Percentiles rank a stretch among this genome's conserved stretches.
Evolutionary conservation across 257 asterid species (phyloP).

Genomic region (Nyctanthes arbortristis): DNA sequence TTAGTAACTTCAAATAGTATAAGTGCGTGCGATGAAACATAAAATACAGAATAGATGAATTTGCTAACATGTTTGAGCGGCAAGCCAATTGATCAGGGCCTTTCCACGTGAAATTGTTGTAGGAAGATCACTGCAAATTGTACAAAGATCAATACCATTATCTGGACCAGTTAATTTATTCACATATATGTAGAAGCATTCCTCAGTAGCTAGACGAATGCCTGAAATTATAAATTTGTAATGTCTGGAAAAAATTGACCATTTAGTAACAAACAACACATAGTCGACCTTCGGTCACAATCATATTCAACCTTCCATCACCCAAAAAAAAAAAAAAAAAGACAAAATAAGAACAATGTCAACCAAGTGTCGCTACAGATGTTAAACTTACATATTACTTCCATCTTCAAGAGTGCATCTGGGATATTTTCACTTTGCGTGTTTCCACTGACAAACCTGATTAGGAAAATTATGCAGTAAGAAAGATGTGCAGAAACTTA

Average conservation of each 20-base stretch:
- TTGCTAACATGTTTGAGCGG: constrained; percentile 53
- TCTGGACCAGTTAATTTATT: constrained; percentile 10
- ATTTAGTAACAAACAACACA: neutral
- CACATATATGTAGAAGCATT: constrained; percentile 2
- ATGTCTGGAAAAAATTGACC: too few relatives aligned
- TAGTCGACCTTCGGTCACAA: too few relatives aligned
- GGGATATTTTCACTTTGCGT: constrained; percentile 68
- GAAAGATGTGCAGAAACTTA: neutral
- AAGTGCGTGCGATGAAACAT: constrained; percentile 8
- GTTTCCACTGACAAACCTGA: constrained; percentile 66
- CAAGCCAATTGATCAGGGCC: constrained; percentile 73
- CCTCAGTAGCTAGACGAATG: neutral
- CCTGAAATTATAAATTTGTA: neutral
- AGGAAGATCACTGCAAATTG: constrained; percentile 74
- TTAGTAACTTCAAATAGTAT: constrained; percentile 10
- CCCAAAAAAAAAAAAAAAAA: too few relatives aligned
- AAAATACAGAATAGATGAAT: constrained; percentile 16
- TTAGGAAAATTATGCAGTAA: constrained; percentile 19
- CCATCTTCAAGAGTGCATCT: constrained; percentile 62
- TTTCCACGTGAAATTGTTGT: constrained; percentile 83
- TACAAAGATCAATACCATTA: constrained; percentile 22
- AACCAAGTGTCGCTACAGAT: too few relatives aligned
- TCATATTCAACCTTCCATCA: neutral
- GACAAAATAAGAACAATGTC: too few relatives aligned
- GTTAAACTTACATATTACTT: constrained; percentile 57